Conservation (phyloP, 331 rosid genomes). For the Acacia concinna region DNA sequence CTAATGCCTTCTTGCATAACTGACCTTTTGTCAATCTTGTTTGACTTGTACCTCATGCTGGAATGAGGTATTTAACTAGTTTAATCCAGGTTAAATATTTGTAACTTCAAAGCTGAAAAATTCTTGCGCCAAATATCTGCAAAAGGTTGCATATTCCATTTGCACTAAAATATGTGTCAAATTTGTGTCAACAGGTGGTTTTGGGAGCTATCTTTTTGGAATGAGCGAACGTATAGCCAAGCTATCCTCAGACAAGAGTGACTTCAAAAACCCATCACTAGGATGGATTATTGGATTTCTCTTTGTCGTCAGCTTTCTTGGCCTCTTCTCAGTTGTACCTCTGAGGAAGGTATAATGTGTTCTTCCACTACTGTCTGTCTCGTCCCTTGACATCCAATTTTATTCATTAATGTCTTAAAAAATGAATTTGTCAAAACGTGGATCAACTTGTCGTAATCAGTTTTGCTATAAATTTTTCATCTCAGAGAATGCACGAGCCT, state of each 20-base stretch:
- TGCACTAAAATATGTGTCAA: conserved; percentile 1
- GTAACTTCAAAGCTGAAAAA: neutral
- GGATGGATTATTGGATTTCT: conserved; percentile 76
- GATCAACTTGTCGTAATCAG: neutral
- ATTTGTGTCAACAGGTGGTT: conserved; percentile 56
- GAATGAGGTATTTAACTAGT: conserved; percentile 20
- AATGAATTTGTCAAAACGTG: neutral
- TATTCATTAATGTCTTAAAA: neutral
- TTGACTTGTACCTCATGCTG: conserved; percentile 9
- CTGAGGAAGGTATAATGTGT: conserved; percentile 57
- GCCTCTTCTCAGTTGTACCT: conserved; percentile 86
- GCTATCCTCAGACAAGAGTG: conserved; percentile 43
- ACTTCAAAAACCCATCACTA: conserved; percentile 60
- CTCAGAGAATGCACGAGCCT: neutral
- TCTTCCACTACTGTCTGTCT: neutral
- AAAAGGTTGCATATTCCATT: conserved; percentile 8
- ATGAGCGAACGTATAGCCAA: conserved; percentile 60
- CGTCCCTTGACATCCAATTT: neutral
- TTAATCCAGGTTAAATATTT: conserved; percentile 18
- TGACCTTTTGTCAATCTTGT: neutral
- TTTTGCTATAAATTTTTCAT: neutral
- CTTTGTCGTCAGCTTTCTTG: conserved; percentile 79
- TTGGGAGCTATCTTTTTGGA: conserved; percentile 78
- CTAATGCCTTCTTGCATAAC: neutral
- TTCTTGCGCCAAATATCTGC: conserved; percentile 15